These are phyloP conservation scores for Quercus tomentella DNA, from an alignment of 331 rosid species.

Conservation along the genomic window DNA sequence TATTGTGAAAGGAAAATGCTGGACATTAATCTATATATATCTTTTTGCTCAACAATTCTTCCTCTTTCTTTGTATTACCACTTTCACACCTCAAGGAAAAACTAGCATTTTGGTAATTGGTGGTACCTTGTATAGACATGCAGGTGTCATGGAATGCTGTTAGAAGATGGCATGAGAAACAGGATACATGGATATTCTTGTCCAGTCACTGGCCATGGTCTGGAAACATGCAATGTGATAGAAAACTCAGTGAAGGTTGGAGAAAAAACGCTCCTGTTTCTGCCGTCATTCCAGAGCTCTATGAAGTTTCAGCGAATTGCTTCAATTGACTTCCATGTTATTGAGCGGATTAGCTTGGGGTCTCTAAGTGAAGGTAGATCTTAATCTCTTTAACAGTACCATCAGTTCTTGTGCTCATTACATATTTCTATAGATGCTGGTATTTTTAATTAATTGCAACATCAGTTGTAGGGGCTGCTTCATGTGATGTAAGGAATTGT, in stretches of 20 bases:
- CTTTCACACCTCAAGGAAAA: not conserved
- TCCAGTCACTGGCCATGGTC: slow-evolving; percentile 55
- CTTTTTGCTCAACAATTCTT: not conserved
- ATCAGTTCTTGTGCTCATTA: slow-evolving; percentile 3
- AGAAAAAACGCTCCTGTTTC: slow-evolving; percentile 52
- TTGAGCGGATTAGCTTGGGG: slow-evolving; percentile 61
- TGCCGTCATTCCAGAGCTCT: slow-evolving; percentile 50
- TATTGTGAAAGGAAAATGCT: not conserved
- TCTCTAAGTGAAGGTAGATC: slow-evolving; percentile 61
- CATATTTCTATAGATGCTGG: slow-evolving; percentile 12
- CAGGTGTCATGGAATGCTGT: slow-evolving; percentile 70
- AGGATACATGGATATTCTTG: slow-evolving; percentile 35
- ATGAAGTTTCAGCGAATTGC: slow-evolving; percentile 33
- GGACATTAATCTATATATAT: not conserved
- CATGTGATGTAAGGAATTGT: not conserved
- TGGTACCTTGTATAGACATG: slow-evolving; percentile 47
- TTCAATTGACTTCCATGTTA: slow-evolving; percentile 48
- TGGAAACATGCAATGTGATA: slow-evolving; percentile 41
- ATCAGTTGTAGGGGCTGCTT: not conserved
- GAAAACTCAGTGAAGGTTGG: slow-evolving; percentile 59
- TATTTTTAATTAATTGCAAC: slow-evolving; percentile 2
- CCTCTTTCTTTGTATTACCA: not conserved
- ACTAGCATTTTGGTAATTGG: slow-evolving; percentile 9
- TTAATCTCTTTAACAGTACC: slow-evolving; percentile 5
- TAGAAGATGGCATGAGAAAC: slow-evolving; percentile 33